These are phyloP conservation scores for Priceomyces castillae DNA, from an alignment of 805 yeast genomes.

Conservation along the genomic window DNA sequence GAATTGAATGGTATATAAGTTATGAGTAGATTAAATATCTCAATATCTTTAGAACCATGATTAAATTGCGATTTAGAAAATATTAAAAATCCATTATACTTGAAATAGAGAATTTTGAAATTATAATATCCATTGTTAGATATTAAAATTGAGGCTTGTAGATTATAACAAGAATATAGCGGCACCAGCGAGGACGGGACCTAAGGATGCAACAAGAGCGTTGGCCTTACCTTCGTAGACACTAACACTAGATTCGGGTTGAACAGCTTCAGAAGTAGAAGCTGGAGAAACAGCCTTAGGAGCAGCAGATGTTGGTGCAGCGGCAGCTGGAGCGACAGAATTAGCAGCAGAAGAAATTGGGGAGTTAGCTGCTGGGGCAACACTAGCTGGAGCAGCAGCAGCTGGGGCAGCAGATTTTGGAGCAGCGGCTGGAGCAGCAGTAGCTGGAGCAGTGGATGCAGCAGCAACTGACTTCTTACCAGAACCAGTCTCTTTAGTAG, in stretches of 20 bases:
- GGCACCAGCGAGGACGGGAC: constrained; percentile 8
- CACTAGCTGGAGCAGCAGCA: constrained; percentile 3
- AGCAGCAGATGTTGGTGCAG: constrained; percentile 3
- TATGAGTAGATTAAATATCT: too few species aligned
- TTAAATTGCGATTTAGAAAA: too few species aligned
- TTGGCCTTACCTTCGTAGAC: constrained; percentile 5
- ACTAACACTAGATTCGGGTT: constrained; percentile 1
- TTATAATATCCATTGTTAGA: too few species aligned
- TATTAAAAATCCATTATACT: too few species aligned
- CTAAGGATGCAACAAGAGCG: constrained; percentile 4
- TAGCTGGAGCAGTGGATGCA: constrained; percentile 3
- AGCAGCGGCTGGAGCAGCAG: constrained; percentile 3
- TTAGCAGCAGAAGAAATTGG: neutral
- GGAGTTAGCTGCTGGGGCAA: constrained; percentile 1
- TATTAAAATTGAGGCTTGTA: neutral
- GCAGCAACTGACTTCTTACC: constrained; percentile 2
- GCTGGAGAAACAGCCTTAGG: constrained; percentile 2
- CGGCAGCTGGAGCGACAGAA: constrained; percentile 1
- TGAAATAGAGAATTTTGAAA: too few species aligned
- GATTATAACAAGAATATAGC: constrained; percentile 7
- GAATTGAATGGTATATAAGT: too few species aligned
- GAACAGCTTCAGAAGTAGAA: constrained; percentile 3
- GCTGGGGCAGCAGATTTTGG: constrained; percentile 4
- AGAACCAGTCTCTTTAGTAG: neutral
- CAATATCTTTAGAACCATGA: too few species aligned